Evolutionary conservation across 2,329 filamentous ascomycete species (phyloP), one percentile per base, ranked within the genome.

Genomic region (Arthrocladium fulminans): DNA sequence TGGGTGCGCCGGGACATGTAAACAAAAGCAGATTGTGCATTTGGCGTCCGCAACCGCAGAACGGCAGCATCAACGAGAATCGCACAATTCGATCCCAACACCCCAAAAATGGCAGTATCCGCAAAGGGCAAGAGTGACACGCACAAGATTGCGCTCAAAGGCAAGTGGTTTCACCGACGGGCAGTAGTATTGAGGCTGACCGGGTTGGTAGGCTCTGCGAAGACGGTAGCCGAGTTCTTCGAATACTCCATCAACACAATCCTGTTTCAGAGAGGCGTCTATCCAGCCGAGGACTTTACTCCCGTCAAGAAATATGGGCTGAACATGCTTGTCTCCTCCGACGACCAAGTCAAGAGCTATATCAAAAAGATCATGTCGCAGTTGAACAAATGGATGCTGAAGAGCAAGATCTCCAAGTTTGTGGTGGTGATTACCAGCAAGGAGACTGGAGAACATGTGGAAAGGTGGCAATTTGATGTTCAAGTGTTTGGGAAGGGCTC

Each of bases 301-400:
- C 84, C 88, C 85, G 89, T 98, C 62, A 98, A 98, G 73, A 98
- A 98, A 72, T 98, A 98, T 83, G 92, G 92, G 60, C 79, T 98
- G 61, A 97, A 95, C 62, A 60, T 57, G 48, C 50, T 63, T 82
- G 89, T 97, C 45, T 94, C 90, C 25, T 81, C 88, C 55, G 92
- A 98, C 66, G 92, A 97, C 72, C 90, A 98, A 71, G 92, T 98
- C 64, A 94, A 95, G 69, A 88, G 89, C 25, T 98, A 98, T 71
- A 94, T 98, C 74, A 96, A 95, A 69, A 95, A 94, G 71, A 97
- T 98, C 72, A 98, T 96, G 89, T 83, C 83, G 23, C 92, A 98
- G 69, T 80, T 98, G 50, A 90, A 94, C 72, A 88, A 87, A 65
- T 98, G 92, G 92, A 97, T 97, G 88, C 76, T 88, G 46, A 86